phyloP scores from a whole-genome alignment of 345 rosid species.

The Pistacia atlantica region DNA sequence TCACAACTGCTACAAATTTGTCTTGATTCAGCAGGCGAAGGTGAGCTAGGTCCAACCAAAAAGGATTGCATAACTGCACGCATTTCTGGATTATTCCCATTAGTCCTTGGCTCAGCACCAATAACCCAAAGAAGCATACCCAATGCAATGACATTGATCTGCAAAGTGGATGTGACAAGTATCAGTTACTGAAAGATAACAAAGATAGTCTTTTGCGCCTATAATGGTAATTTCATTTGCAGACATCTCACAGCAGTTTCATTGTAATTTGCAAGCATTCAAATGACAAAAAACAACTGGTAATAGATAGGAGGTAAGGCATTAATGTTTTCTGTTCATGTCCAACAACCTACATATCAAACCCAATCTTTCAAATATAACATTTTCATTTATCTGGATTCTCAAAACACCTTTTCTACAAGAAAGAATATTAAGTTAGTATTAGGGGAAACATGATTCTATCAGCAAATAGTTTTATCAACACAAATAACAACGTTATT shows the following conservation, averaged over 20 bases:
- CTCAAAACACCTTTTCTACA: neutral
- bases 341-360: neutral
- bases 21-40: constrained; percentile 16
- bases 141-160: constrained; percentile 36
- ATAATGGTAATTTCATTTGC: neutral
- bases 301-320: neutral
- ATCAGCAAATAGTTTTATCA: neutral
- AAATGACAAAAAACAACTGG: neutral
- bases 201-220: neutral
- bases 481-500: neutral
- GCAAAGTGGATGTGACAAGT: constrained; percentile 8
- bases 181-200: neutral
- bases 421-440: neutral
- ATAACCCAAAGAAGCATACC: constrained; percentile 33
- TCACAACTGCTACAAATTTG: constrained; percentile 32
- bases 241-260: neutral
- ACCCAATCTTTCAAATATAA: neutral
- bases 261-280: neutral
- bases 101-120: constrained; percentile 29
- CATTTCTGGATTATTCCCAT: neutral
- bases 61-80: constrained; percentile 43
- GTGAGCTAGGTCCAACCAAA: constrained; percentile 38
- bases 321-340: neutral
- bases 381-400: neutral
- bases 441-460: neutral